These are phyloP conservation scores for Fusarium sp. DNA, from an alignment of 2,329 filamentous ascomycete genomes.

Conservation along the genomic window DNA sequence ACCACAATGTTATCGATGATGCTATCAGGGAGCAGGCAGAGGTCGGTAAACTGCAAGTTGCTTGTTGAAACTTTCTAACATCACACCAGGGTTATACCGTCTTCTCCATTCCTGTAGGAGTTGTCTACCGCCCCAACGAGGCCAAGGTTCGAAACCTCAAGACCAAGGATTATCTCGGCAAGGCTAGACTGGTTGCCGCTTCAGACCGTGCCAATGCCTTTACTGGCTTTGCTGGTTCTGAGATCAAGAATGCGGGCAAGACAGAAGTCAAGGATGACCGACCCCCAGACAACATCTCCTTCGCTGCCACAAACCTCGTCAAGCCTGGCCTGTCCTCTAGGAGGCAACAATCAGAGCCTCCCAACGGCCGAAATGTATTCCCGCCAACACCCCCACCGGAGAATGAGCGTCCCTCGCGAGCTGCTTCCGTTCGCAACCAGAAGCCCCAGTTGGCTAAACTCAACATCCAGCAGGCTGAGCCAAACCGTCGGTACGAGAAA, in stretches of 20 bases:
- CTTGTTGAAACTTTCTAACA: conserved; percentile 42
- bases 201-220: conserved; percentile 84
- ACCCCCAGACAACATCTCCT: conserved; percentile 85
- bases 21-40: conserved; percentile 93
- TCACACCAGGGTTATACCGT: conserved; percentile 86
- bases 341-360: conserved; percentile 87
- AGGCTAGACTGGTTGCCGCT: conserved; percentile 91
- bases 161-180: conserved; percentile 96
- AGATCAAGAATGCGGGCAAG: conserved; percentile 76
- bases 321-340: conserved; percentile 84
- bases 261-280: conserved; percentile 78
- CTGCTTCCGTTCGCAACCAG: conserved; percentile 69
- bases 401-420: conserved; percentile 74
- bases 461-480: conserved; percentile 66
- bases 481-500: conserved; percentile 67
- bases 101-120: conserved; percentile 96
- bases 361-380: conserved; percentile 82
- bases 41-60: conserved; percentile 60
- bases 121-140: conserved; percentile 94
- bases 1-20: conserved; percentile 98
- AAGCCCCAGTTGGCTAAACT: conserved; percentile 72
- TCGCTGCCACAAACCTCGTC: conserved; percentile 91
- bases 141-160: conserved; percentile 98
- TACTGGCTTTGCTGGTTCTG: conserved; percentile 82
- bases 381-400: conserved; percentile 99